These are phyloP conservation scores for Sporothrix inflata DNA, from an alignment of 2,329 filamentous ascomycete genomes.

Conservation along the genomic window DNA sequence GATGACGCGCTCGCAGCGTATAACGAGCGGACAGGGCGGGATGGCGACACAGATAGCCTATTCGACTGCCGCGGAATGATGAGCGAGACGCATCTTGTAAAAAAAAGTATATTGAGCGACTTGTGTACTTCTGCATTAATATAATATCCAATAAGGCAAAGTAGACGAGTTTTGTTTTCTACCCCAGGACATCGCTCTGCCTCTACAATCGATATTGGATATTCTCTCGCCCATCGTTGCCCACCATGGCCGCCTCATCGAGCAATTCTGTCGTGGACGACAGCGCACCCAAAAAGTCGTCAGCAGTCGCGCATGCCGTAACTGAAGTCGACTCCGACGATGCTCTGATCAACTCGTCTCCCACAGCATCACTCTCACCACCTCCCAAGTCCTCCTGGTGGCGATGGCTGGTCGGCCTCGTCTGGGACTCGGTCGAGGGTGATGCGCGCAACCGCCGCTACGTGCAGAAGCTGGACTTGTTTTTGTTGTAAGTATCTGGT, in stretches of 20 bases:
- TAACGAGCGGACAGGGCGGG: constrained; percentile 12
- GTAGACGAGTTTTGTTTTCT: no score
- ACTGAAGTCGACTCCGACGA: constrained; percentile 7
- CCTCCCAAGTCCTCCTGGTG: constrained; percentile 25
- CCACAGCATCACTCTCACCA: neutral
- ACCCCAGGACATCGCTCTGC: no score
- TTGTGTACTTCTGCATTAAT: neutral
- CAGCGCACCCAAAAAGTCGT: neutral
- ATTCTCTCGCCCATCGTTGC: neutral
- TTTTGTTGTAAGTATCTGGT: constrained; percentile 16
- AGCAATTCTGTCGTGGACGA: constrained; percentile 9
- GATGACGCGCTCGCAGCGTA: neutral
- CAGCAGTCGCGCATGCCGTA: neutral
- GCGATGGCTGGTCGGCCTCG: constrained; percentile 26
- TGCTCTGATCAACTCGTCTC: neutral
- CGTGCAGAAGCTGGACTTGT: constrained; percentile 30
- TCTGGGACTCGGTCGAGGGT: constrained; percentile 32
- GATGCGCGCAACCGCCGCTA: constrained; percentile 30
- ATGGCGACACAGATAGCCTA: constrained; percentile 19
- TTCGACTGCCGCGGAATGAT: neutral
- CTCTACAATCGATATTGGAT: no score
- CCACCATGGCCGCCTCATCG: constrained; percentile 7
- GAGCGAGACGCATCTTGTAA: neutral
- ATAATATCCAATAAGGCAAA: neutral
- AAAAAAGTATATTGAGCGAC: no score